These are phyloP conservation scores for Collybia nuda DNA, from an alignment of 768 basidiomycete genomes.

Conservation along the genomic window DNA sequence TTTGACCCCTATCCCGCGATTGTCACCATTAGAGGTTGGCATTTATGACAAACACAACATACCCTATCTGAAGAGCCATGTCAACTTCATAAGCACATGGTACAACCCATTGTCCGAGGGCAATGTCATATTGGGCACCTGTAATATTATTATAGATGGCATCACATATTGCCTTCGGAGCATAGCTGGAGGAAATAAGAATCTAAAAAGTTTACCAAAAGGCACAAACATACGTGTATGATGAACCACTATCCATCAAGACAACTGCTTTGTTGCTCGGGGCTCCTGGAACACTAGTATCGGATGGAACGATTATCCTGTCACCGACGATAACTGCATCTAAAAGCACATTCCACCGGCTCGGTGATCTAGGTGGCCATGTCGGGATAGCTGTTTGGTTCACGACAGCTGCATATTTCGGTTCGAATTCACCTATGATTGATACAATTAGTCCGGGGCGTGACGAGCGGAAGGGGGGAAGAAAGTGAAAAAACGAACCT, in stretches of 20 bases:
- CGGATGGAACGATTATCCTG: slow-evolving; percentile 46
- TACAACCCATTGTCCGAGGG: slow-evolving; percentile 63
- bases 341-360: slow-evolving; percentile 75
- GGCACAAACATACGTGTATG: slow-evolving; percentile 60
- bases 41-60: slow-evolving; percentile 19
- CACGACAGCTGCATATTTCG: slow-evolving; percentile 58
- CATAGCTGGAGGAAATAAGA: slow-evolving; percentile 52
- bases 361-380: slow-evolving; percentile 64
- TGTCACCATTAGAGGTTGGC: background rate
- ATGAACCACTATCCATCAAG: slow-evolving; percentile 79
- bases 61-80: slow-evolving; percentile 80
- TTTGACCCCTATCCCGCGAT: slow-evolving; percentile 53
- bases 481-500: slow-evolving; percentile 39
- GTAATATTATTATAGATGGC: slow-evolving; percentile 67
- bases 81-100: slow-evolving; percentile 78
- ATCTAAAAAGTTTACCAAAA: background rate
- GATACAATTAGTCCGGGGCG: too few species aligned
- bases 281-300: slow-evolving; percentile 50
- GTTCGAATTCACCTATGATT: slow-evolving; percentile 64
- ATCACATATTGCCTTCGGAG: slow-evolving; percentile 58
- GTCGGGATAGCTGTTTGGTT: slow-evolving; percentile 64
- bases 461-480: too few species aligned
- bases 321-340: slow-evolving; percentile 68
- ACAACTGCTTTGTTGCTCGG: slow-evolving; percentile 73
- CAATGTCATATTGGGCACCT: slow-evolving; percentile 60